Evolutionary conservation across 805 yeast genomes (phyloP), one percentile per base, ranked within the genome.

Genomic region (Pichia nakasei): DNA sequence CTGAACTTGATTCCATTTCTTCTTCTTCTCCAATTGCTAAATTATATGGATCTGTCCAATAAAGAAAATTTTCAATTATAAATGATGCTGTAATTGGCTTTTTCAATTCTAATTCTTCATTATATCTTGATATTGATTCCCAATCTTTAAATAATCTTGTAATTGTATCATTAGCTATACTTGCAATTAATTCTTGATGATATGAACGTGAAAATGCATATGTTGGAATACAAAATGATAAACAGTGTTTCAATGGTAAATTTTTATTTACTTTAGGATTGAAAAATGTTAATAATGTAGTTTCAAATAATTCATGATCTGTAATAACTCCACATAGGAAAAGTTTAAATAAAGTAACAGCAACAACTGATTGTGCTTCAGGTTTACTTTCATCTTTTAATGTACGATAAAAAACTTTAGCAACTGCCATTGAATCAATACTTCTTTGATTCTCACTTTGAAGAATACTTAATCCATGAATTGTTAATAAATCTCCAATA

Each of bases 161-260:
- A 34, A 85, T 61, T 3, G 85, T 76, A 61, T 83, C 91, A 4
- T 80, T 76, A 26, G 82, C 79, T 22, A 84, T 72, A 27, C 75
- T 63, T 7, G 80, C 72, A 55, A 88, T 63, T 47, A 80, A 69
- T 39, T 70, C 72, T 59, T 86, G 96, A 58, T 88, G 95, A 17
- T 65, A 65, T 0, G 69, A 66, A 53, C 81, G 88, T 29, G 95
- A 83, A 56, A 78, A 83, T 33, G 93, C 80, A 59, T 85, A 87
- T 0, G 85, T 95, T 0, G 97, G 96, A 17, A 89, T 69, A 58
- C 95, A 88, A 55, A 85, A 89, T 9, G 93, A 77, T 47, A 89
- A 73, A 0, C 85, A 84, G 60, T 89, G 97, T 39, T 80, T 69
- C 48, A 89, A 66, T 15, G 79, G 75, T 45, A 76, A 81, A 52